phyloP scores from a whole-genome alignment of 768 basidiomycete genomes.

The Filobasidium floriforme region DNA sequence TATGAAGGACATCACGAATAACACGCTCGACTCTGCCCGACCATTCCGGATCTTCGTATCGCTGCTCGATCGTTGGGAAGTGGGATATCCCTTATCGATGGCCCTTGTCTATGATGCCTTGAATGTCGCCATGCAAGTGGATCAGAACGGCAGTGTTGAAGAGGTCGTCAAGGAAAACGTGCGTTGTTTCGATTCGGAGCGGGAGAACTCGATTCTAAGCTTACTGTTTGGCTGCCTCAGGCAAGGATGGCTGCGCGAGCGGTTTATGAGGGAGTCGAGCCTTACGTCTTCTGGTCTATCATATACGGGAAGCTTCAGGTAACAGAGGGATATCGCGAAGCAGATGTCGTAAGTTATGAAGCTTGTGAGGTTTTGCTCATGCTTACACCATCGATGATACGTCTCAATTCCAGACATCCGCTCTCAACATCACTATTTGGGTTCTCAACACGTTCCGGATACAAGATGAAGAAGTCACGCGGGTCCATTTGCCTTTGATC shows the following conservation, averaged over 20 bases:
- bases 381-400: too few species aligned
- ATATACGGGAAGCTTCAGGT: slow-evolving; percentile 49
- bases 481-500: slow-evolving; percentile 70
- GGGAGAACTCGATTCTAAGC: not conserved
- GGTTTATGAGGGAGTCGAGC: slow-evolving; percentile 72
- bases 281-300: slow-evolving; percentile 74
- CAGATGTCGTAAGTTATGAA: not conserved
- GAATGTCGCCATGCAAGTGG: slow-evolving; percentile 34
- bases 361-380: too few species aligned
- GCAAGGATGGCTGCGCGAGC: slow-evolving; percentile 74
- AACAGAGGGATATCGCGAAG: not conserved
- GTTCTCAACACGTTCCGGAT: slow-evolving; percentile 63
- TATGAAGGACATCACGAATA: not conserved
- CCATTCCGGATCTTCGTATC: slow-evolving; percentile 96
- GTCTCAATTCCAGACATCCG: too few species aligned
- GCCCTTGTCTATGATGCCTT: slow-evolving; percentile 71
- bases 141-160: not conserved
- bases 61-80: slow-evolving; percentile 92
- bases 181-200: not conserved
- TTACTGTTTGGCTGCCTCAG: slow-evolving; percentile 44
- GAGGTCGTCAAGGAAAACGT: not conserved
- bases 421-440: slow-evolving; percentile 55
- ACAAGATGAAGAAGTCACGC: slow-evolving; percentile 81
- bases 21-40: slow-evolving; percentile 59
- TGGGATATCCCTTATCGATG: slow-evolving; percentile 73